Evolutionary conservation across 2,329 filamentous ascomycete species (phyloP).

Genomic region (Phoma herbarum): DNA sequence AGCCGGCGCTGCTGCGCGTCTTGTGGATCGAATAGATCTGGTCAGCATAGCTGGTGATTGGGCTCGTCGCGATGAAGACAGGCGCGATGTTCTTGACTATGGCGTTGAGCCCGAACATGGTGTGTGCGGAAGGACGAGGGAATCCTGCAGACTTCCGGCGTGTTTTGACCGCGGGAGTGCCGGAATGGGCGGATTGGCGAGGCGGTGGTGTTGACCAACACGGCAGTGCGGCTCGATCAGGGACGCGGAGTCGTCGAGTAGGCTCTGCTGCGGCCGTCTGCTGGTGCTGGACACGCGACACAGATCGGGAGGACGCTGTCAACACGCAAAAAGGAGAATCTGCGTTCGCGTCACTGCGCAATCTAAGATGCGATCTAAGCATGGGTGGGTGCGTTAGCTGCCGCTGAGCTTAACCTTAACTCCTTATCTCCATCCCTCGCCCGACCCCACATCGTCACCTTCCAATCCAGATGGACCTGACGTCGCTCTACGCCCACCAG

Average conservation of each 20-base stretch:
- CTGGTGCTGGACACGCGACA: conserved; percentile 5
- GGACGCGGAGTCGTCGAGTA: neutral
- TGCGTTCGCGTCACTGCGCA: neutral
- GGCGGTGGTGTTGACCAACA: neutral
- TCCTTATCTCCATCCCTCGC: conserved; percentile 24
- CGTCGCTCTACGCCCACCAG: conserved; percentile 22
- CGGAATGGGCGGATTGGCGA: neutral
- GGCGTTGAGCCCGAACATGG: conserved; percentile 50
- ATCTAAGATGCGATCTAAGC: conserved; percentile 16
- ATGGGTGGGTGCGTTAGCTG: conserved; percentile 34
- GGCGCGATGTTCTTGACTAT: conserved; percentile 50
- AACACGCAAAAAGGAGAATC: conserved; percentile 17
- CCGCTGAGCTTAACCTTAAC: conserved; percentile 31
- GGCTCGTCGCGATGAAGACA: conserved; percentile 63
- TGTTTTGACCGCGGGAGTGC: conserved; percentile 18
- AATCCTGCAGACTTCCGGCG: neutral
- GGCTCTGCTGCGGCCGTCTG: neutral
- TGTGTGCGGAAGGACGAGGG: neutral
- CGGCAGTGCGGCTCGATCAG: neutral
- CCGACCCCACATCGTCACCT: conserved; percentile 23
- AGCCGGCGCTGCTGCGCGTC: conserved; percentile 67
- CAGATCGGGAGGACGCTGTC: neutral
- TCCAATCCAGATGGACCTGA: conserved; percentile 18
- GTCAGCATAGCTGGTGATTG: conserved; percentile 71
- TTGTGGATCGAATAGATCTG: conserved; percentile 72